These are phyloP conservation scores for Oryza coarctata DNA, from an alignment of 176 grass and related monocot species.

Conservation along the genomic window DNA sequence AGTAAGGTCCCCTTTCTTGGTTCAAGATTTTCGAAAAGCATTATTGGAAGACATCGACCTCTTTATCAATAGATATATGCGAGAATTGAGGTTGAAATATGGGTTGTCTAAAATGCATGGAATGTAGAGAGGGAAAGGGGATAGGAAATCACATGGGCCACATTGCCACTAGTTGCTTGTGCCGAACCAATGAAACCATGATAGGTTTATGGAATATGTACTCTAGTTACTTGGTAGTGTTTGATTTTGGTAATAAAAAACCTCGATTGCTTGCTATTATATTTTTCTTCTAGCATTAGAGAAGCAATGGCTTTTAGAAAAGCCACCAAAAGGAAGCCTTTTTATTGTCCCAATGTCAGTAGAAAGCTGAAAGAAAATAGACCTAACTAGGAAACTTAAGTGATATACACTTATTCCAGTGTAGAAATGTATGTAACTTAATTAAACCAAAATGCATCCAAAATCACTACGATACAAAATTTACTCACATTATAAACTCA, in stretches of 20 bases:
- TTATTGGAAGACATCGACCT: background rate
- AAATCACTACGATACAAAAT: too few species aligned
- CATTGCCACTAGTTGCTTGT: background rate
- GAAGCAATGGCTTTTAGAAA: background rate
- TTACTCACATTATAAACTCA: too few species aligned
- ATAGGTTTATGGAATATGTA: background rate
- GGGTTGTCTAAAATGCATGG: background rate
- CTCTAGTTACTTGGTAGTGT: background rate
- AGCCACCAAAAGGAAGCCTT: background rate
- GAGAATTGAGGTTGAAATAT: background rate
- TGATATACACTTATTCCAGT: background rate
- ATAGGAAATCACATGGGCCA: background rate
- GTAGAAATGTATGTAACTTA: background rate
- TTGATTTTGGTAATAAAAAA: background rate
- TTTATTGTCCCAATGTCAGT: background rate
- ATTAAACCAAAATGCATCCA: too few species aligned
- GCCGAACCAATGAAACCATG: background rate
- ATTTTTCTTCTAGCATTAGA: background rate
- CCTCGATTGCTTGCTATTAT: background rate
- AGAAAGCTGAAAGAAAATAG: background rate
- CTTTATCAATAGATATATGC: background rate
- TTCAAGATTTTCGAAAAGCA: background rate
- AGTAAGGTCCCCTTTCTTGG: background rate
- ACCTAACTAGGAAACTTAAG: background rate
- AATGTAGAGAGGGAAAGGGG: background rate